Evolutionary conservation across 176 grass and related monocot genomes (phyloP).

Genomic region (Lolium rigidum): DNA sequence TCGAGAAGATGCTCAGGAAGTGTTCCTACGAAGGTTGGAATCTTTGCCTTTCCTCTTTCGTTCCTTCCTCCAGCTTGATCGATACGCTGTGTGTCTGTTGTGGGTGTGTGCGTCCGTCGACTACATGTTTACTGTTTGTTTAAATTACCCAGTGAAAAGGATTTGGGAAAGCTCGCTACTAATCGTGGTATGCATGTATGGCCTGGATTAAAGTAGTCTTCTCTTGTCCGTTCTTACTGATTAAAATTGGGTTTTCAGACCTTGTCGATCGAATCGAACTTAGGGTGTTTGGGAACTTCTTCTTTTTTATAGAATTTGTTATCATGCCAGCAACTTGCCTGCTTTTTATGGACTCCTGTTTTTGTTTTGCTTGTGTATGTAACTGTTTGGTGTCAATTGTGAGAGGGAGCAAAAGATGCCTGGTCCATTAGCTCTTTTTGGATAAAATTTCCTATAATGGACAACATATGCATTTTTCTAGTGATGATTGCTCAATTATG

Average conservation of each 20-base stretch:
- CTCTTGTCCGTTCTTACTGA: conserved; percentile 7
- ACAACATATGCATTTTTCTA: conserved; percentile 9
- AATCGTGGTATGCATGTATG: not conserved
- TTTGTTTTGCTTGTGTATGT: conserved; percentile 25
- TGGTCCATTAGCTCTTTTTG: not conserved
- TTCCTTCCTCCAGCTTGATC: not conserved
- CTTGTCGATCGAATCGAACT: not conserved
- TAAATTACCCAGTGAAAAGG: conserved; percentile 26
- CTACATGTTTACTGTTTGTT: conserved; percentile 20
- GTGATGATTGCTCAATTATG: conserved; percentile 26
- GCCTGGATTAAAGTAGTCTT: conserved; percentile 13
- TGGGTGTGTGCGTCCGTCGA: not conserved
- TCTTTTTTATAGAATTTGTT: not conserved
- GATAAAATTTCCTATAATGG: not conserved
- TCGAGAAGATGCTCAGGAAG: conserved; percentile 99
- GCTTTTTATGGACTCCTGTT: conserved; percentile 15
- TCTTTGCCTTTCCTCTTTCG: conserved; percentile 49
- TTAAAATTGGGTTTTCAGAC: not conserved
- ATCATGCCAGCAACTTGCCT: not conserved
- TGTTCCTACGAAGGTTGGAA: conserved; percentile 95
- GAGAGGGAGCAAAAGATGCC: conserved; percentile 27
- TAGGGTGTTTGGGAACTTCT: not conserved
- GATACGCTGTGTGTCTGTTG: not conserved
- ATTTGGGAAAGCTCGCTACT: not conserved
- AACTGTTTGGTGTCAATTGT: conserved; percentile 31